Conservation (phyloP, 805 yeast species). For the Yamadazyma akitaensis region DNA sequence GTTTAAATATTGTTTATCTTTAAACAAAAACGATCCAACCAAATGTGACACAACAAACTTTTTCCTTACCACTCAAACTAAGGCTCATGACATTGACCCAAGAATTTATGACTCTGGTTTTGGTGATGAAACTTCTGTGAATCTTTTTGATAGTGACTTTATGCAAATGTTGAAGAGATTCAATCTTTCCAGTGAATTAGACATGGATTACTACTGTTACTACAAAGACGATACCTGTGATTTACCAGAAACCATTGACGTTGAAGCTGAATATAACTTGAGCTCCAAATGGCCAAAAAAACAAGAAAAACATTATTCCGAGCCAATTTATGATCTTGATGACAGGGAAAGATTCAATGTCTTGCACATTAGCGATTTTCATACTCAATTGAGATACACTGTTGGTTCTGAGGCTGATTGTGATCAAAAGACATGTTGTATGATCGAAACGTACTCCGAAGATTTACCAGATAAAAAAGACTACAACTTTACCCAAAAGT, state of each 20-base stretch:
- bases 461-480: conserved; percentile 19
- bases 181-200: conserved; percentile 34
- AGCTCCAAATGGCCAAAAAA: conserved; percentile 37
- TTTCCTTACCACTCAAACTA: conserved; percentile 33
- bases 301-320: conserved; percentile 17
- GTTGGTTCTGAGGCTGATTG: conserved; percentile 59
- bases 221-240: conserved; percentile 44
- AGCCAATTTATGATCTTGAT: conserved; percentile 25
- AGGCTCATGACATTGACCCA: conserved; percentile 12
- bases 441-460: conserved; percentile 43
- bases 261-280: conserved; percentile 32
- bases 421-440: conserved; percentile 57
- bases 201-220: conserved; percentile 54
- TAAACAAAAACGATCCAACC: conserved; percentile 26
- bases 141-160: conserved; percentile 38
- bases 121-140: conserved; percentile 23
- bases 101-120: conserved; percentile 22
- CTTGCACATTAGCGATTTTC: conserved; percentile 65
- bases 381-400: conserved; percentile 52
- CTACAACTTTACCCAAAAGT: conserved; percentile 31
- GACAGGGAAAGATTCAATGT: conserved; percentile 49
- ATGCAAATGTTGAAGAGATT: conserved; percentile 33
- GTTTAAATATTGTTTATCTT: conserved; percentile 31
- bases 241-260: conserved; percentile 50
- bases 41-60: conserved; percentile 36